Evolutionary conservation across 2,329 filamentous ascomycete species (phyloP).

Genomic region (Fusarium xylarioides): DNA sequence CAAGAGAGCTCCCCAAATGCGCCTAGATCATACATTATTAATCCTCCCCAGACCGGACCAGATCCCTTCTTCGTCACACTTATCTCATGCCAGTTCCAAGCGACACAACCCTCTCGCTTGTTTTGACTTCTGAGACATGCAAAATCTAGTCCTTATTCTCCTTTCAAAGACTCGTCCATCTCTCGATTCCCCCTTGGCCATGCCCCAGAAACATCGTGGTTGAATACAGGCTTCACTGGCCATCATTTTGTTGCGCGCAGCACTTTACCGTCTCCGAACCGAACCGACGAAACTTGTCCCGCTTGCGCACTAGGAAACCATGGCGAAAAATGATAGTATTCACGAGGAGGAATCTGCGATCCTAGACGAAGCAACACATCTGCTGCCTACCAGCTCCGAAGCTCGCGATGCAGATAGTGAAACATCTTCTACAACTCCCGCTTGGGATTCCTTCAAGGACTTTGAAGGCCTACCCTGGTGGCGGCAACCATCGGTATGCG

Average conservation of each 20-base stretch:
- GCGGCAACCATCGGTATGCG: conserved; percentile 67
- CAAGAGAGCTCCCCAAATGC: conserved; percentile 17
- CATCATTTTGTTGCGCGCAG: conserved; percentile 14
- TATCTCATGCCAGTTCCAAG: conserved; percentile 32
- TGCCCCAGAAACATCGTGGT: conserved; percentile 24
- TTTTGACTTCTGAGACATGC: conserved; percentile 22
- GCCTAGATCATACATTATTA: conserved; percentile 30
- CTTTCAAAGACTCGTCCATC: neutral
- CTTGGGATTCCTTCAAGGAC: conserved; percentile 64
- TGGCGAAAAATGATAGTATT: conserved; percentile 12
- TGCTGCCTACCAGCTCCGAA: conserved; percentile 48
- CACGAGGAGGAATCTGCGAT: conserved; percentile 10
- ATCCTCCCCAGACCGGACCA: conserved; percentile 14
- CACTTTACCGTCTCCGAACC: neutral
- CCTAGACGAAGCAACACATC: conserved; percentile 49
- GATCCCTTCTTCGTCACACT: conserved; percentile 30
- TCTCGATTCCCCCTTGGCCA: conserved; percentile 12
- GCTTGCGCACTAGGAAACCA: conserved; percentile 6
- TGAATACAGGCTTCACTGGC: conserved; percentile 17
- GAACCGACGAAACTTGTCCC: neutral
- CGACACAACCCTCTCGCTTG: conserved; percentile 16
- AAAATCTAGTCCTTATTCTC: neutral
- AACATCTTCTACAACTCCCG: conserved; percentile 27
- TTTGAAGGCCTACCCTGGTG: conserved; percentile 71
- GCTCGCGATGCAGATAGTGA: conserved; percentile 10